Evolutionary conservation across 345 rosid genomes (phyloP), one percentile per base, ranked within the genome.

Genomic region (Sonneratia alba): DNA sequence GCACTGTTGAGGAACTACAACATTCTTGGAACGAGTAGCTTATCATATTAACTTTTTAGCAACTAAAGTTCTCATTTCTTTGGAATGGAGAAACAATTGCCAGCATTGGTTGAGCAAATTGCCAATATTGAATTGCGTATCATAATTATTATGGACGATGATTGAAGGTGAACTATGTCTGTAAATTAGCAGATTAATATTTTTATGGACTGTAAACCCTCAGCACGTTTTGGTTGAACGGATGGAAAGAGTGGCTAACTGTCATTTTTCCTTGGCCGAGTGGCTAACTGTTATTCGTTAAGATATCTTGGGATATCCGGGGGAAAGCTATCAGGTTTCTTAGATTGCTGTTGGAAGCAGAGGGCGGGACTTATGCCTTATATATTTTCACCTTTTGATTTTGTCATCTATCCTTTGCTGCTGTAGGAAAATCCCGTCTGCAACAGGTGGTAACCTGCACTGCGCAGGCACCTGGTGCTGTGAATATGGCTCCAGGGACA

Each of bases 401-500:
- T 3, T 56, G 24, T 21, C 12, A 27, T 22, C 8, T 53, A 57
- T 62, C 27, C 19, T 3, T 15, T 68, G 21, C 49, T 22, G 36
- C 49, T 22, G 21, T 67, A 77, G 87, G 82, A 62, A 81, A 70
- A 40, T 71, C 74, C 36, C 42, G 3, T 19, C 68, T 62, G 64
- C 80, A 70, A 45, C 81, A 67, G 9, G 2, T 62, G 19, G 80
- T 88, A 57, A 80, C 45, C 27, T 78, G 89, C 74, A 67, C 72
- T 7, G 68, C 73, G 19, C 77, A 43, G 79, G 57, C 75, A 10
- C 38, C 71, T 0, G 78, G 77, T 5, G 85, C 88, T 2, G 87
- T 79, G 74, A 92, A 90, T 74, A 63, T 90, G 55, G 90, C 85
- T 10, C 99, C 99, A 1, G 96, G 97, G 36, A 89, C 97, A 1